Conservation (phyloP, 106 monocot genomes). For the Chionographis japonica region DNA sequence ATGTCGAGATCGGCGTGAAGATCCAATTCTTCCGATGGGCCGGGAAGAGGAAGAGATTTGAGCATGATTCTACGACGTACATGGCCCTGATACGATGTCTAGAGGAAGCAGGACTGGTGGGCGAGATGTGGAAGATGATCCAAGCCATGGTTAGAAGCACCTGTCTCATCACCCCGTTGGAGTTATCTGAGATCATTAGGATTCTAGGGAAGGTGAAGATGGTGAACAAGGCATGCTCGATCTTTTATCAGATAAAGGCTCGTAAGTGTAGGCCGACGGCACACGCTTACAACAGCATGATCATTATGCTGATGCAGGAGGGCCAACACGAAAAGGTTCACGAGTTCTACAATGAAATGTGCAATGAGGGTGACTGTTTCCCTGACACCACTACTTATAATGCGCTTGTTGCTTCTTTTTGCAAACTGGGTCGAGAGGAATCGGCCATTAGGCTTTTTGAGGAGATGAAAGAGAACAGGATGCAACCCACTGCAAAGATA, state of each 20-base stretch:
- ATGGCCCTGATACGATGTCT: constrained; percentile 75
- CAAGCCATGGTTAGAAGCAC: constrained; percentile 65
- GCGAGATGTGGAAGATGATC: constrained; percentile 79
- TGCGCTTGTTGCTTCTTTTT: constrained; percentile 61
- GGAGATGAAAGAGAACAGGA: constrained; percentile 84
- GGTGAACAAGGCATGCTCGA: constrained; percentile 69
- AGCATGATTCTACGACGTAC: constrained; percentile 75
- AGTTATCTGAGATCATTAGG: constrained; percentile 60
- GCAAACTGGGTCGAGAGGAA: constrained; percentile 58
- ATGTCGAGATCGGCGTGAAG: constrained; percentile 64
- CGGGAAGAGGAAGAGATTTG: constrained; percentile 49
- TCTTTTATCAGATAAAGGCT: constrained; percentile 85
- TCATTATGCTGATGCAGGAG: constrained; percentile 72
- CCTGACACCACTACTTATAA: constrained; percentile 84
- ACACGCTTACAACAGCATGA: constrained; percentile 72
- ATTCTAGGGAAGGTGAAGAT: constrained; percentile 80
- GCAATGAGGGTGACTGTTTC: constrained; percentile 66
- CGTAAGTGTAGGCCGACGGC: constrained; percentile 65
- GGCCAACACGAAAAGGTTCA: constrained; percentile 91
- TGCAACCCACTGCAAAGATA: constrained; percentile 86
- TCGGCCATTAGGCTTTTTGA: constrained; percentile 73
- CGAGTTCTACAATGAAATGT: constrained; percentile 93
- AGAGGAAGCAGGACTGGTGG: constrained; percentile 44
- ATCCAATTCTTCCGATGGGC: constrained; percentile 86
- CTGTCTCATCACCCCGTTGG: constrained; percentile 48